A percentile compares a stretch with the other conserved stretches of the same genome.
Conservation (phyloP, 805 yeast genomes). For the Suhomyces tanzawaensis region DNA sequence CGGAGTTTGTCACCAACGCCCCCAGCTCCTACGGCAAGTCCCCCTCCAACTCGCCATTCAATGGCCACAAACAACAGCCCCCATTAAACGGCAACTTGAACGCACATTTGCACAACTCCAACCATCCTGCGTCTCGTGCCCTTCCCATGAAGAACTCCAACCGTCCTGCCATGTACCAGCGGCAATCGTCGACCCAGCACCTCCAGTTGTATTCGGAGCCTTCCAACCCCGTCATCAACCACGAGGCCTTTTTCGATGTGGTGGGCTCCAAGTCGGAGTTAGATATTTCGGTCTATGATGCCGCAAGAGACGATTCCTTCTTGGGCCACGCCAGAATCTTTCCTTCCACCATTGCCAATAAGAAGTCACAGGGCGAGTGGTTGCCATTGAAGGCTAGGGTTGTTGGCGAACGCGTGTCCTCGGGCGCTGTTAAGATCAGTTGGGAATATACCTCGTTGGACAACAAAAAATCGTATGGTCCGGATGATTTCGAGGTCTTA, state of each 20-base stretch:
- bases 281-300: slow-evolving; percentile 89
- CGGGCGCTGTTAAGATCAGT: slow-evolving; percentile 74
- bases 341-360: slow-evolving; percentile 51
- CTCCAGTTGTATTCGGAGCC: slow-evolving; percentile 22
- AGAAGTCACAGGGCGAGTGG: slow-evolving; percentile 63
- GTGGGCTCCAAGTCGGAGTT: slow-evolving; percentile 79
- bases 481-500: slow-evolving; percentile 90
- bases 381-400: slow-evolving; percentile 68
- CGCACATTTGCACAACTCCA: slow-evolving; percentile 7
- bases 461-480: slow-evolving; percentile 79
- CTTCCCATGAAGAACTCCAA: slow-evolving; percentile 13
- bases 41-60: slow-evolving; percentile 16
- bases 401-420: slow-evolving; percentile 65
- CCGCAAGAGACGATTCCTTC: slow-evolving; percentile 75
- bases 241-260: slow-evolving; percentile 90
- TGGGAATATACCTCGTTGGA: slow-evolving; percentile 67
- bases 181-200: slow-evolving; percentile 39
- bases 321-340: slow-evolving; percentile 78
- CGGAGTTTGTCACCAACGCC: slow-evolving; percentile 84
- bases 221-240: slow-evolving; percentile 72
- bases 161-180: slow-evolving; percentile 36
- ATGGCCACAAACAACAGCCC: slow-evolving; percentile 11
- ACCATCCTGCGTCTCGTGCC: slow-evolving; percentile 11
- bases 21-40: slow-evolving; percentile 51
- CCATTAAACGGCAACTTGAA: slow-evolving; percentile 15